These are phyloP conservation scores for Lophiostoma macrostomum DNA, from an alignment of 495 filamentous ascomycete species.

Conservation along the genomic window DNA sequence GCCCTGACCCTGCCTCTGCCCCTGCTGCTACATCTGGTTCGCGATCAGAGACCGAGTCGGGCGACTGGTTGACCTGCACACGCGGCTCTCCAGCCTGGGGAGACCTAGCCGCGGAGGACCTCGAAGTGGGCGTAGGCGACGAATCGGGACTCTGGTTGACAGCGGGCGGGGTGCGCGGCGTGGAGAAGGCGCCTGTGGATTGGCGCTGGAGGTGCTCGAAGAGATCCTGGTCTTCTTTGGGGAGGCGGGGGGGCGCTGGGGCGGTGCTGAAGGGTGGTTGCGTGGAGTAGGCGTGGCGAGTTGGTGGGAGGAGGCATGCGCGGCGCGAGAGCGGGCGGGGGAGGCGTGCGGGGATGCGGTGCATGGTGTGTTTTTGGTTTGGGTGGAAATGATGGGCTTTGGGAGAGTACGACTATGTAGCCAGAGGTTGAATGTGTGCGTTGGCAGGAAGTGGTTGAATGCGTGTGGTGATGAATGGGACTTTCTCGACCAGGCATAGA, in stretches of 20 bases:
- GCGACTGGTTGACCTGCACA: slow-evolving; percentile 41
- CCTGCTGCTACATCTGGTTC: no score
- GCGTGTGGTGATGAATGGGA: no score
- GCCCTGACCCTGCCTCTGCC: no score
- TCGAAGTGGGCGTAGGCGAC: slow-evolving; percentile 8
- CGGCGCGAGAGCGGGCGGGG: slow-evolving; percentile 26
- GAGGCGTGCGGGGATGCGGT: not conserved
- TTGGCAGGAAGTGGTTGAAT: no score
- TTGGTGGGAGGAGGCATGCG: slow-evolving; percentile 25
- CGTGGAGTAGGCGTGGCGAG: slow-evolving; percentile 9
- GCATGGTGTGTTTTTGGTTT: slow-evolving; percentile 13
- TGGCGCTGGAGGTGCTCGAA: slow-evolving; percentile 80
- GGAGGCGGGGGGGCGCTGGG: slow-evolving; percentile 79
- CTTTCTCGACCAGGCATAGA: no score
- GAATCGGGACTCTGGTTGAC: slow-evolving; percentile 7
- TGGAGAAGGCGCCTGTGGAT: slow-evolving; percentile 73
- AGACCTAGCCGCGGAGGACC: slow-evolving; percentile 19
- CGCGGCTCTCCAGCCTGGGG: no score
- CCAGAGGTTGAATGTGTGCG: not conserved
- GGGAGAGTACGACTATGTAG: not conserved
- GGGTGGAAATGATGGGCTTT: not conserved
- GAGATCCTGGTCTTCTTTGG: slow-evolving; percentile 84
- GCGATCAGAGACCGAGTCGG: slow-evolving; percentile 32
- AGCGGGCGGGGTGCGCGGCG: slow-evolving; percentile 43
- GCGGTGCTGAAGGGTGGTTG: slow-evolving; percentile 41